Conservation (phyloP, 192 early-diverging fungal genomes). For the Globomyces pollinis-pini region DNA sequence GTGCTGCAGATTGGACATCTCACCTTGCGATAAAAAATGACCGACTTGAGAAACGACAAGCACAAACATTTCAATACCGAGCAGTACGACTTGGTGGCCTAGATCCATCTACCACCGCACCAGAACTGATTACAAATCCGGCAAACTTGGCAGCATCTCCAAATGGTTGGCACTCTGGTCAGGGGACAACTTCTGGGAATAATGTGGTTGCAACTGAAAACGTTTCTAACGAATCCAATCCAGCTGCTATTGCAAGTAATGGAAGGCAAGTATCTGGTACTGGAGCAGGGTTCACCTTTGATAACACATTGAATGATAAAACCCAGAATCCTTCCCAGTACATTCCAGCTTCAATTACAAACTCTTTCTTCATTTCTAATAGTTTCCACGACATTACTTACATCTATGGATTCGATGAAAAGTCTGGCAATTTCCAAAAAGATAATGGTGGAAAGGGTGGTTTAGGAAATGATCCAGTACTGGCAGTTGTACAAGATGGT, state of each 20-base stretch:
- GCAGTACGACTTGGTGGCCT: not conserved
- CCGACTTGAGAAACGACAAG: not conserved
- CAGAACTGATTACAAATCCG: constrained; percentile 2
- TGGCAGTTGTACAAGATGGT: constrained; percentile 53
- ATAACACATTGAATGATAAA: constrained; percentile 14
- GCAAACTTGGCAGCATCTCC: constrained; percentile 11
- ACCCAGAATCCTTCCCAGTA: constrained; percentile 15
- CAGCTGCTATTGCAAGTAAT: constrained; percentile 3
- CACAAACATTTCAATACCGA: not conserved
- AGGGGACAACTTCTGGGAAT: constrained; percentile 36
- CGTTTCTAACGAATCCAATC: not conserved
- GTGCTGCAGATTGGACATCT: constrained; percentile 7
- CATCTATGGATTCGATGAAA: constrained; percentile 37
- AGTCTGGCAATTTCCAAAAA: constrained; percentile 68
- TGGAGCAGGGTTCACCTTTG: constrained; percentile 36
- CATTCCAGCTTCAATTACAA: constrained; percentile 41
- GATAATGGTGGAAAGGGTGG: constrained; percentile 24
- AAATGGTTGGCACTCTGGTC: constrained; percentile 12
- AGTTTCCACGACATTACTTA: constrained; percentile 59
- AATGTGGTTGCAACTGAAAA: constrained; percentile 38
- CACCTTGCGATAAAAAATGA: not conserved
- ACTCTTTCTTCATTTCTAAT: constrained; percentile 51
- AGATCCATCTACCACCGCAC: not conserved
- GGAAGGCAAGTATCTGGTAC: not conserved
- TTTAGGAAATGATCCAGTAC: constrained; percentile 37